Evolutionary conservation across 768 basidiomycete genomes (phyloP), one percentile per base, ranked within the genome.

Genomic region (Trametes elegans): DNA sequence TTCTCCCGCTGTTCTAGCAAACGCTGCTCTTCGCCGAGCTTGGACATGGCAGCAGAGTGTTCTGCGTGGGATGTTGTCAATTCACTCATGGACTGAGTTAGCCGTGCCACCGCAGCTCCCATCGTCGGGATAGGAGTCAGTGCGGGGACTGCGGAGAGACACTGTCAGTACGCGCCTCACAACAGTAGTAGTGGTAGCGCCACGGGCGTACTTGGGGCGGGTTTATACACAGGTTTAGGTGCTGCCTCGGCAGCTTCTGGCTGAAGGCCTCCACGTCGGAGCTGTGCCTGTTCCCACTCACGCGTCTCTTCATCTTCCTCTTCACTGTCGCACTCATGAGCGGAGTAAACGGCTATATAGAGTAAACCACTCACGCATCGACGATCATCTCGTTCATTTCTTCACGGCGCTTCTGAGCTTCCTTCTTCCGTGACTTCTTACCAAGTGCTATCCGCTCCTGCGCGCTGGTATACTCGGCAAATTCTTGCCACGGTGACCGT

Each of bases 211-310:
- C 91, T 92, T 26, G 78, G 81, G 4, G 86, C 77, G 39, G 92
- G 76, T 61, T 81, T 86, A 64, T 94, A 93, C 2, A 78, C 72
- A 44, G 78, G 74, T 59, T 87, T 87, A 21, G 76, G 73, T 7
- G 70, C 59, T 21, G 70, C 66, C 38, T 72, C 64, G 59, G 66
- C 23, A 59, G 62, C 27, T 8, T 76, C 68, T n/a, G 73, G 67
- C 23, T 69, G 68, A 58, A 82, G 79, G 3, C 86, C 90, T 8
- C 87, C 88, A 52, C 92, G 78, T 23, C 88, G 83, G 24, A 92
- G 73, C 62, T 94, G 92, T 52, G 88, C 88, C 57, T 81, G 80
- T 64, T 93, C 90, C 92, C 92, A 94, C 70, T 93, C 88, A 9
- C 78, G 74, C 0, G 87, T 82, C 66, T 93, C 91, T 67, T 94